Evolutionary conservation across 2,329 filamentous ascomycete genomes (phyloP).

Genomic region (Venturia carpophila): DNA sequence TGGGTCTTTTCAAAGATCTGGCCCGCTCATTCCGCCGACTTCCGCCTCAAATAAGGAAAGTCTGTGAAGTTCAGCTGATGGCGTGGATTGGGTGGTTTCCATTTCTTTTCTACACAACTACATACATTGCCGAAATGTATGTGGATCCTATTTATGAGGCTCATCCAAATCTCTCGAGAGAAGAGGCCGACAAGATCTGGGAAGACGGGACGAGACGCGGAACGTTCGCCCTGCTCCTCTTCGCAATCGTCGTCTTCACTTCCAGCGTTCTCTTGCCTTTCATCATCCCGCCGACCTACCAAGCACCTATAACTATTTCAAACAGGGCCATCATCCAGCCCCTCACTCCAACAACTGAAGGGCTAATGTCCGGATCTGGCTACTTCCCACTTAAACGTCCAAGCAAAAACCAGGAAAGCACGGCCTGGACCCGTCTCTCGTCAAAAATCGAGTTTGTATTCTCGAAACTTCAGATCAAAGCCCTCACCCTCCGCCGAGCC

Average conservation of each 20-base stretch:
- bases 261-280: conserved; percentile 80
- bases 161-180: conserved; percentile 68
- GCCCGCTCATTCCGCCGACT: conserved; percentile 68
- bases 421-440: conserved; percentile 22
- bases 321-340: not conserved
- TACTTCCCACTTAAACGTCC: conserved; percentile 19
- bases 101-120: conserved; percentile 90
- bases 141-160: conserved; percentile 70
- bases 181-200: conserved; percentile 71
- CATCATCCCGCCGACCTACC: conserved; percentile 74
- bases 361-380: conserved; percentile 22
- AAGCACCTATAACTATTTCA: conserved; percentile 29
- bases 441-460: conserved; percentile 34
- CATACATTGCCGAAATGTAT: conserved; percentile 89
- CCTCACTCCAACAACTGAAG: conserved; percentile 31
- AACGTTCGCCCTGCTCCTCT: conserved; percentile 81
- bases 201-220: conserved; percentile 79
- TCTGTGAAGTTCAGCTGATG: conserved; percentile 58
- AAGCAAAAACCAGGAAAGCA: conserved; percentile 18
- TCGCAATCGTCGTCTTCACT: conserved; percentile 73
- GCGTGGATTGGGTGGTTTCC: conserved; percentile 96
- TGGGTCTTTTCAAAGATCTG: conserved; percentile 73
- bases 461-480: conserved; percentile 63
- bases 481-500: conserved; percentile 76
- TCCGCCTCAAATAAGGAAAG: conserved; percentile 71